phyloP scores from a whole-genome alignment of 345 rosid genomes.

The Acer saccharum region DNA sequence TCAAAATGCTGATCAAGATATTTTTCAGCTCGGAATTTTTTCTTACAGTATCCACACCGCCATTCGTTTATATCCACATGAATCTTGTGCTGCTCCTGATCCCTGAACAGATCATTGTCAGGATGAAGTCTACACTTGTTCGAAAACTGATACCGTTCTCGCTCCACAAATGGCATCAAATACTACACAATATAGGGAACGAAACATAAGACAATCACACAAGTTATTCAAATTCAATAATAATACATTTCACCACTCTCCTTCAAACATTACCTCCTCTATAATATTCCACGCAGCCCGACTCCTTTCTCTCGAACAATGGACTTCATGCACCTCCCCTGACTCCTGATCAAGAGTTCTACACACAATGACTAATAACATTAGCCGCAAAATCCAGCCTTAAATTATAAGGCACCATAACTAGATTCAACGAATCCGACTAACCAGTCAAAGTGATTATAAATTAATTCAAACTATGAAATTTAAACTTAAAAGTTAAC shows the following conservation, averaged over 20 bases:
- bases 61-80: constrained; percentile 75
- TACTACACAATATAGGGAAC: constrained; percentile 47
- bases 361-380: constrained; percentile 16
- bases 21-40: constrained; percentile 81
- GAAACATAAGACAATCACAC: not conserved
- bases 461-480: not conserved
- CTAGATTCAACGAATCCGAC: not conserved
- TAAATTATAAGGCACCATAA: not conserved
- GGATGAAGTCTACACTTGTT: constrained; percentile 80
- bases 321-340: constrained; percentile 53
- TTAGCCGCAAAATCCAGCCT: not conserved
- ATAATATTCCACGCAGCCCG: constrained; percentile 79
- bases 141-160: constrained; percentile 58
- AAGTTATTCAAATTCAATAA: not conserved
- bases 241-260: not conserved
- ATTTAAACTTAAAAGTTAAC: not conserved
- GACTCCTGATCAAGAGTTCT: constrained; percentile 43
- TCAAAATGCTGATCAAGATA: constrained; percentile 85
- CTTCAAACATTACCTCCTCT: constrained; percentile 55
- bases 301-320: constrained; percentile 92
- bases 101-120: constrained; percentile 76
- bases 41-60: constrained; percentile 94
- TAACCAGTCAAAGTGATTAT: not conserved
- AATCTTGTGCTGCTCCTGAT: constrained; percentile 89
- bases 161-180: constrained; percentile 85